A percentile compares a stretch with the other conserved stretches of the same genome.
Conservation (phyloP, 1,284 basidiomycete species). For the Trametes pubescens region DNA sequence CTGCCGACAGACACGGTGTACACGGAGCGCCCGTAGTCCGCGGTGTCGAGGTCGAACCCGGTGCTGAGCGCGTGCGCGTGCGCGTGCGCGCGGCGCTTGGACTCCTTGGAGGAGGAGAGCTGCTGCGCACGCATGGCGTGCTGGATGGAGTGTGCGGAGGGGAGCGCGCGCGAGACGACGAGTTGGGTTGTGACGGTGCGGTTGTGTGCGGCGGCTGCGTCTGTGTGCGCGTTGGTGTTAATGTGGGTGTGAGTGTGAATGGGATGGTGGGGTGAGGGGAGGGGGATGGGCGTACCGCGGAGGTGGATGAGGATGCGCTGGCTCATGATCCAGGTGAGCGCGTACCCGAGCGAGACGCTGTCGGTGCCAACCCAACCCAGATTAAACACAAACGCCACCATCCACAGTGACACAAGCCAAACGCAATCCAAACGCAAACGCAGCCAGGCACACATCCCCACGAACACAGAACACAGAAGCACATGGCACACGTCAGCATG, state of each 20-base stretch:
- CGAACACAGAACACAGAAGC: slow-evolving; percentile 1
- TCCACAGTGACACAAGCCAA: not conserved
- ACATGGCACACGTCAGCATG: not conserved
- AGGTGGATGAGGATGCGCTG: slow-evolving; percentile 47
- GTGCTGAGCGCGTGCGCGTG: slow-evolving; percentile 16
- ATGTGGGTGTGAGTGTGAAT: not conserved
- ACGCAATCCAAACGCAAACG: slow-evolving; percentile 28
- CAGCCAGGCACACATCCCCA: slow-evolving; percentile 11
- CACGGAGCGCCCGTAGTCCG: slow-evolving; percentile 9
- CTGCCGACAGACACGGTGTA: not conserved
- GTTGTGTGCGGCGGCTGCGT: slow-evolving; percentile 36
- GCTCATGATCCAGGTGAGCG: slow-evolving; percentile 48
- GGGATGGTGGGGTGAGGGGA: no score
- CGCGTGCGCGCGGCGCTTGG: not conserved
- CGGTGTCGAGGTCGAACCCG: slow-evolving; percentile 22
- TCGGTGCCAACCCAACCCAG: not conserved
- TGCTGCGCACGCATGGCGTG: slow-evolving; percentile 37
- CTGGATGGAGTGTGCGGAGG: slow-evolving; percentile 31
- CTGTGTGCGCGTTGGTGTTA: slow-evolving; percentile 16
- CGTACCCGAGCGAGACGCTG: slow-evolving; percentile 45
- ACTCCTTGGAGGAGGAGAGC: slow-evolving; percentile 22
- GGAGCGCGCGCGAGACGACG: slow-evolving; percentile 32
- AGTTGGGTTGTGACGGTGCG: slow-evolving; percentile 33
- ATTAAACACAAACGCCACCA: not conserved
- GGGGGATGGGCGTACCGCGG: slow-evolving; percentile 37